Conservation (phyloP, 2,329 filamentous ascomycete genomes). For the Aspergillus japonicus region DNA sequence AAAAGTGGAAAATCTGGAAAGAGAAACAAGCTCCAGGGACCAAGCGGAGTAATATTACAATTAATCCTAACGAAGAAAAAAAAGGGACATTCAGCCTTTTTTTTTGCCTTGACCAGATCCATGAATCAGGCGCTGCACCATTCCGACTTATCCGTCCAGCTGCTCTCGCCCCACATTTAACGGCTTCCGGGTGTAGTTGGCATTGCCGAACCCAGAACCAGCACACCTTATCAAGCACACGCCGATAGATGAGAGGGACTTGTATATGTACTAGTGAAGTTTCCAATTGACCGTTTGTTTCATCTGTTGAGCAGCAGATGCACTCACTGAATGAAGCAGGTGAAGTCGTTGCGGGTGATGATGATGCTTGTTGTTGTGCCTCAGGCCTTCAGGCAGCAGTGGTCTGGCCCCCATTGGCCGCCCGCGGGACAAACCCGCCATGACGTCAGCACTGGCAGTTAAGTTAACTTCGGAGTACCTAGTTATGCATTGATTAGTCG, state of each 20-base stretch:
- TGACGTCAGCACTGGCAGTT: not conserved
- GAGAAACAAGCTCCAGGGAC: not conserved
- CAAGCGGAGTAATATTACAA: not conserved
- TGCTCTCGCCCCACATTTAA: constrained; percentile 5
- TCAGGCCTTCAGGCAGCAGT: not conserved
- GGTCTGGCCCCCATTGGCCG: not conserved
- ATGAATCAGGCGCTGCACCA: not conserved
- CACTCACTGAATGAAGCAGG: not conserved
- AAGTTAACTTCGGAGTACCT: too few species aligned
- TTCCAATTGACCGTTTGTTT: not conserved
- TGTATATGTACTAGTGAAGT: not conserved
- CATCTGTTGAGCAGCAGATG: not conserved
- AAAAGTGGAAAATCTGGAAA: too few species aligned
- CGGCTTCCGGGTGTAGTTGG: not conserved
- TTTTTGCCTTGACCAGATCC: not conserved
- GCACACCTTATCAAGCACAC: not conserved
- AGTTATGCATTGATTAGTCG: not conserved
- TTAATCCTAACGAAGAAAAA: not conserved
- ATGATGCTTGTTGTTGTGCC: not conserved
- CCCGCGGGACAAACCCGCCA: not conserved
- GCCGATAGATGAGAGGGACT: not conserved
- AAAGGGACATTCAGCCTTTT: not conserved
- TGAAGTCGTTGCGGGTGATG: not conserved
- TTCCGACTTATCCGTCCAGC: constrained; percentile 7
- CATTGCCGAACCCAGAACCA: not conserved